Conservation (phyloP, 1,284 basidiomycete species). For the Vanrija pseudolonga region DNA sequence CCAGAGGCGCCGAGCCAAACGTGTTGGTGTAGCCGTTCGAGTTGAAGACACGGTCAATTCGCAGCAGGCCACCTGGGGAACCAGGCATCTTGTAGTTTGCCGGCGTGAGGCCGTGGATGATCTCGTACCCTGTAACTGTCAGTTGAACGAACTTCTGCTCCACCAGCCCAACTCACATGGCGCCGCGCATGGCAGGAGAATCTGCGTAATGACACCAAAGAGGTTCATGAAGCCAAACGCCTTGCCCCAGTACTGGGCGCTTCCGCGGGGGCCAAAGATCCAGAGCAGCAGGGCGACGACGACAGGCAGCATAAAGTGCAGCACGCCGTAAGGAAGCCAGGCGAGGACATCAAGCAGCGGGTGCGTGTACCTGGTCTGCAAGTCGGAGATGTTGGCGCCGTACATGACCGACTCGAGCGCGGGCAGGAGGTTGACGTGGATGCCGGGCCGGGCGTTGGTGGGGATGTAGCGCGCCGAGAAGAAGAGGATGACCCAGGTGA, state of each 20-base stretch:
- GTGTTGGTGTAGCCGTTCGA: constrained; percentile 70
- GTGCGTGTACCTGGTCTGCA: constrained; percentile 89
- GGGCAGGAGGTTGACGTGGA: constrained; percentile 88
- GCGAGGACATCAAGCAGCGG: constrained; percentile 87
- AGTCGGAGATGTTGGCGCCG: constrained; percentile 94
- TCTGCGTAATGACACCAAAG: constrained; percentile 81
- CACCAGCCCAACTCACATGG: constrained; percentile 57
- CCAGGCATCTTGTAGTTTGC: constrained; percentile 89
- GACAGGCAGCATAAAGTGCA: constrained; percentile 82
- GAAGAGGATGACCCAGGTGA: constrained; percentile 79
- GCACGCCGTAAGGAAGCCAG: constrained; percentile 93
- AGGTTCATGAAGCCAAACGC: constrained; percentile 94
- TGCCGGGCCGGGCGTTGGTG: constrained; percentile 65
- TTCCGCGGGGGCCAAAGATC: constrained; percentile 72
- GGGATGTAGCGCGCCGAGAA: constrained; percentile 86
- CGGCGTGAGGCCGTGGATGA: constrained; percentile 92
- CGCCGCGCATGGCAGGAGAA: constrained; percentile 86
- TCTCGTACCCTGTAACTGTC: constrained; percentile 76
- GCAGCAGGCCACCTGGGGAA: constrained; percentile 84
- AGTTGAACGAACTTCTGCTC: not conserved
- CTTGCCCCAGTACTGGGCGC: constrained; percentile 79
- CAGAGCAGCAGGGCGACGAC: constrained; percentile 72
- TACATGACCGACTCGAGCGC: constrained; percentile 92
- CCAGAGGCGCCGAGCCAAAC: constrained; percentile 84
- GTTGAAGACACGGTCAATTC: constrained; percentile 87